Conservation (phyloP, 441 rosid genomes). For the Eruca vesicaria region DNA sequence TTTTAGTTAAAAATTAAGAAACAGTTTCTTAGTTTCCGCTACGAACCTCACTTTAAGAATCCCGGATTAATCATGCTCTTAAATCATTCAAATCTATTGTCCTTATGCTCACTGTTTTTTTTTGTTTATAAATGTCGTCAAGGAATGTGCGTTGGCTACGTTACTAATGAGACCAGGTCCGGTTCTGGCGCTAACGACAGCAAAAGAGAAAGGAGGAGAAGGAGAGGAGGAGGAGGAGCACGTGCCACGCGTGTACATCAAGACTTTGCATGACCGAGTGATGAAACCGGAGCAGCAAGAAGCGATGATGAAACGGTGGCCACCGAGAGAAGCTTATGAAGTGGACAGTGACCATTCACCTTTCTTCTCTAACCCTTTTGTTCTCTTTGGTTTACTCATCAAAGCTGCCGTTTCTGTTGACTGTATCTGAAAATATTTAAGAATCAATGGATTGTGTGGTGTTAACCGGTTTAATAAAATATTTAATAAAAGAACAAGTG, state of each 20-base stretch:
- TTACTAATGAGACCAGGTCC: slow-evolving; percentile 72
- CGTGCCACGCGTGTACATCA: slow-evolving; percentile 58
- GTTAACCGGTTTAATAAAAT: slow-evolving; percentile 3
- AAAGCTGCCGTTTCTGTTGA: slow-evolving; percentile 51
- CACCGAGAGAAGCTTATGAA: slow-evolving; percentile 49
- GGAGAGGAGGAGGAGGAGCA: slow-evolving; percentile 26
- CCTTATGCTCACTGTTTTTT: not conserved
- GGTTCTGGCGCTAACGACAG: slow-evolving; percentile 44
- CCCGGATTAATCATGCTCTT: too few relatives aligned
- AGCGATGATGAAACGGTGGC: slow-evolving; percentile 67
- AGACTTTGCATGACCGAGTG: slow-evolving; percentile 53
- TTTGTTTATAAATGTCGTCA: too few relatives aligned
- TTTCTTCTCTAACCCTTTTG: slow-evolving; percentile 64
- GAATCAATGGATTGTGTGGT: not conserved
- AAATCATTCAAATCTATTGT: too few relatives aligned
- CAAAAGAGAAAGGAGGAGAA: slow-evolving; percentile 33
- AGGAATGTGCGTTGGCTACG: slow-evolving; percentile 61
- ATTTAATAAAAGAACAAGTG: not conserved
- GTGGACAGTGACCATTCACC: slow-evolving; percentile 84
- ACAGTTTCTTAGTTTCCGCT: too few relatives aligned
- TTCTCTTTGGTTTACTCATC: slow-evolving; percentile 61
- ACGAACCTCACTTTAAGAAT: too few relatives aligned
- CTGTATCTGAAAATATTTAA: slow-evolving; percentile 12
- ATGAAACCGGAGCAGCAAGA: slow-evolving; percentile 71
- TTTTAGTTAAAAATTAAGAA: too few relatives aligned